Evolutionary conservation across 495 filamentous ascomycete genomes (phyloP), one percentile per base, ranked within the genome.

Genomic region (Hypoxylon lenormandii): DNA sequence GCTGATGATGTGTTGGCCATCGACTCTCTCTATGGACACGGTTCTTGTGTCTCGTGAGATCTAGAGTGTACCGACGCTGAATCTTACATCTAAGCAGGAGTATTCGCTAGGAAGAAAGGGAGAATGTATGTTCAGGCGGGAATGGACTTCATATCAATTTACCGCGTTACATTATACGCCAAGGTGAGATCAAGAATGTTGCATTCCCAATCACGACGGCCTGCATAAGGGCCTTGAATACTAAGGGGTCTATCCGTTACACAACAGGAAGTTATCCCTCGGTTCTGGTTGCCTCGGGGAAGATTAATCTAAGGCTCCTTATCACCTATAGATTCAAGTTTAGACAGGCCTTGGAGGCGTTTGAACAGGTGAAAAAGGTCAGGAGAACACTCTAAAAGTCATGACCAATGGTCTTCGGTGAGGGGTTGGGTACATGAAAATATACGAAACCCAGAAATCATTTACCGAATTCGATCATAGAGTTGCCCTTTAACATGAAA

Each of bases 41-140:
- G n/a, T n/a, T n/a, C n/a, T n/a, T n/a, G n/a, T n/a, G n/a, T n/a
- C n/a, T n/a, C n/a, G n/a, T n/a, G n/a, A n/a, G 84, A 83, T 0
- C 81, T 88, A 48, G 86, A 88, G 60, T 85, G 85, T 22, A 86
- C 84, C 0, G 86, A 85, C 0, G 85, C 81, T 0, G 85, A 85
- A 60, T 67, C 80, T 11, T 84, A 81, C 7, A 82, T 88, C 15
- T 80, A 85, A 65, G 82, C 82, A 0, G 85, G 84, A 5, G 81
- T 86, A 23, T 79, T 85, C 56, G 80, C 82, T 26, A 73, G 84
- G 8, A 81, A 80, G 36, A 79, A 76, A 54, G 85, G 85, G 7
- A 86, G 86, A 11, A 87, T 80, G 5, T 88, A 84, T 63, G 86
- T 89, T 2, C 86, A 90, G 70, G 85, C 82, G 43, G 87, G 86